Evolutionary conservation across 2,329 filamentous ascomycete genomes (phyloP), one percentile per base, ranked within the genome.

Genomic region (Fusarium miscanthi): DNA sequence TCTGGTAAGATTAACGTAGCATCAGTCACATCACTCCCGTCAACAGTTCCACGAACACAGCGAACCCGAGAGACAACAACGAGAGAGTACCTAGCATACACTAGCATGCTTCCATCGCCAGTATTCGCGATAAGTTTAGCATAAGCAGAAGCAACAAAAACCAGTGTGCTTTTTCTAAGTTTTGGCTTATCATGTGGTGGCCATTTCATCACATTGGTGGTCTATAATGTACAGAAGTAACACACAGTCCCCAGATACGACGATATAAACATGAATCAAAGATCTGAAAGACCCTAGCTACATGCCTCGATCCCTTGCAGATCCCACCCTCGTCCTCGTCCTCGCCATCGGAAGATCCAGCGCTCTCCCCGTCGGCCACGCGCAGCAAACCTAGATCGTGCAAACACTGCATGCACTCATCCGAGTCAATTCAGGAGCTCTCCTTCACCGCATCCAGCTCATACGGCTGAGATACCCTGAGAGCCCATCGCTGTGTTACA

Each of bases 271-370:
- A 43, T 54, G 41, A 49, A 41, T 37, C 51, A 35, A 49, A 48
- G 43, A 71, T 54, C 49, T 51, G 63, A 48, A 31, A 66, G 63
- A 64, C 42, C 43, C 41, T 33, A 16, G 37, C 52, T 13, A 40
- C 10, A 25, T 57, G 45, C 49, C 38, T 40, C 42, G 48, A 75
- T 61, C 61, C 61, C 42, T 40, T 43, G 38, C 59, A 70, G 52
- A 68, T 65, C 74, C n/a, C 51, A 43, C 59, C 23, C 40, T 37
- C 43, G 46, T 35, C 21, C 43, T 56, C 46, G 43, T 17, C 65
- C 38, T 59, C 53, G 31, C 51, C 51, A 59, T 56, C 60, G 65
- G 63, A 73, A 74, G 72, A 76, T 76, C 63, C 61, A 70, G 72
- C 37, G 40, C 61, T 43, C 46, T 72, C 65, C 65, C 65, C 51